These are phyloP conservation scores for Gastroboletus turbinatus DNA, from an alignment of 1,284 basidiomycete species.

Conservation along the genomic window DNA sequence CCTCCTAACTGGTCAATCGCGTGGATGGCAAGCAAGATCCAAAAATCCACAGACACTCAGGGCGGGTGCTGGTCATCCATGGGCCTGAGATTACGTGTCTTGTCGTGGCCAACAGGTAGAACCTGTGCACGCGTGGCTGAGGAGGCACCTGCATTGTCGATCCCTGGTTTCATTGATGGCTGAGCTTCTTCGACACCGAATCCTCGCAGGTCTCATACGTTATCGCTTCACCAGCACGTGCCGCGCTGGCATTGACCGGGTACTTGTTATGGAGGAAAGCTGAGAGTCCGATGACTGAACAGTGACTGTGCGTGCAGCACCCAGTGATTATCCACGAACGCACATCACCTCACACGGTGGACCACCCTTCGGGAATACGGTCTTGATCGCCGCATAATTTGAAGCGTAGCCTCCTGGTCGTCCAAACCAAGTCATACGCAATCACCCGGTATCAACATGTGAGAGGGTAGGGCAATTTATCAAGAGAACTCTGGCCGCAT, in stretches of 20 bases:
- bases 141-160: constrained; percentile 14
- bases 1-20: not conserved
- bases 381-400: not conserved
- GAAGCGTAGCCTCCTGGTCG: not conserved
- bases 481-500: not conserved
- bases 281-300: not conserved
- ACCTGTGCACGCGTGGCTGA: not conserved
- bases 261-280: not conserved
- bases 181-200: not conserved
- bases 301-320: not conserved
- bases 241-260: not conserved
- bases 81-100: constrained; percentile 5
- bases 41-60: not conserved
- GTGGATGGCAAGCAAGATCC: not conserved
- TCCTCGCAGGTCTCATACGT: constrained; percentile 20
- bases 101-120: not conserved
- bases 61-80: not conserved
- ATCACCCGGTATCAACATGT: not conserved
- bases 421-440: not conserved
- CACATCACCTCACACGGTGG: not conserved
- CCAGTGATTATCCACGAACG: not conserved
- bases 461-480: not conserved
- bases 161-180: constrained; percentile 17
- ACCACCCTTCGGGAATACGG: not conserved
- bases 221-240: constrained; percentile 23